These are phyloP conservation scores for Ceratocystis harringtonii DNA, from an alignment of 2,329 filamentous ascomycete genomes.

Conservation along the genomic window DNA sequence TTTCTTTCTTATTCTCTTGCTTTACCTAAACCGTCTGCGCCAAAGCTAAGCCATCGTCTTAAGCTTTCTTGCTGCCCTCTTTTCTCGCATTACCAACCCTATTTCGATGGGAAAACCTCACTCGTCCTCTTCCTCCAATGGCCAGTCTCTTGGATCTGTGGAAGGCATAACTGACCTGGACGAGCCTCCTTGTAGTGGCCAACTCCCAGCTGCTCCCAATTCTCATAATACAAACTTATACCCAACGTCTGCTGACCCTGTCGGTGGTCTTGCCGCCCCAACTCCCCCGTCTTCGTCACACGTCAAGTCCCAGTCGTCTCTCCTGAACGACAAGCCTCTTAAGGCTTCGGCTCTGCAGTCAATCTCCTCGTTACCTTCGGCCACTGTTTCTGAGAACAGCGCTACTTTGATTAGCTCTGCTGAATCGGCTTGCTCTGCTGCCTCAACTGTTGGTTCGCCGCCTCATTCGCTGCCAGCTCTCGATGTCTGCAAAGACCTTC, in stretches of 20 bases:
- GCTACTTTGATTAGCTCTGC: conserved; percentile 13
- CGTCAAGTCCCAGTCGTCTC: background rate
- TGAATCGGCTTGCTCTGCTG: conserved; percentile 6
- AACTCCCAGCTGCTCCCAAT: conserved; percentile 9
- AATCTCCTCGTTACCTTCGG: conserved; percentile 9
- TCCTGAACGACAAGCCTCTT: background rate
- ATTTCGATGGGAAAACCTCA: conserved; percentile 19
- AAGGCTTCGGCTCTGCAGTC: conserved; percentile 3
- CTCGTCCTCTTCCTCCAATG: conserved; percentile 18
- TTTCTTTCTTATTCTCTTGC: background rate
- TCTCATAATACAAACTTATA: background rate
- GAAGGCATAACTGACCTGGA: conserved; percentile 19
- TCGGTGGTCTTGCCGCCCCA: background rate
- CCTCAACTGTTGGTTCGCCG: conserved; percentile 8
- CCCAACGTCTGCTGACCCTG: background rate
- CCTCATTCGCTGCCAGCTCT: conserved; percentile 21
- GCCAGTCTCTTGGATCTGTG: conserved; percentile 18
- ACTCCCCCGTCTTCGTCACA: background rate
- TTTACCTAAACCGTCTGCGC: background rate
- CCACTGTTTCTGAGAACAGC: conserved; percentile 10
- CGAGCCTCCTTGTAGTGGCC: conserved; percentile 19
- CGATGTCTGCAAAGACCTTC: conserved; percentile 25
- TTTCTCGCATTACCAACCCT: conserved; percentile 9
- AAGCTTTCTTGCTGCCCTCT: conserved; percentile 7
- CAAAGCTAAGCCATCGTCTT: background rate